Conservation (phyloP, 257 asterid genomes). For the Salvia hispanica region DNA sequence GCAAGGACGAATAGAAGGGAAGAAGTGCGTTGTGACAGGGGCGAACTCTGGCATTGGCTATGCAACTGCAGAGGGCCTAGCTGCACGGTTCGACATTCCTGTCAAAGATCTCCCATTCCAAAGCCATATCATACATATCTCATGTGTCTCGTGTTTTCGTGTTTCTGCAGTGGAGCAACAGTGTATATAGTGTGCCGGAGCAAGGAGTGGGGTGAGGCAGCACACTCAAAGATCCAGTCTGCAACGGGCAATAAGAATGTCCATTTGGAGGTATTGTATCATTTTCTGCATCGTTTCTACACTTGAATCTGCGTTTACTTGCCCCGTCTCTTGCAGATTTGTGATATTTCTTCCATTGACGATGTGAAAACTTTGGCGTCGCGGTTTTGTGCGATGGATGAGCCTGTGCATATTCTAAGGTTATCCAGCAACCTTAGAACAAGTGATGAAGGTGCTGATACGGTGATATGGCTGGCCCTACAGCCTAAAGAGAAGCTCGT, state of each 20-base stretch:
- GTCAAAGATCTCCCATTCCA: background rate
- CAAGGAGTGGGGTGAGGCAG: conserved; percentile 90
- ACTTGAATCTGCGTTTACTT: background rate
- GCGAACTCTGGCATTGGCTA: conserved; percentile 95
- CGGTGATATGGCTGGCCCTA: conserved; percentile 80
- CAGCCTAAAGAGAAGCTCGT: conserved; percentile 81
- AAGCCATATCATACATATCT: conserved; percentile 4
- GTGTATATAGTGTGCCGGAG: conserved; percentile 83
- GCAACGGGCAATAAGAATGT: conserved; percentile 75
- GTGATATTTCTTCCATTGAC: conserved; percentile 72
- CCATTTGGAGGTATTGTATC: conserved; percentile 57
- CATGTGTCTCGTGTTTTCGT: background rate
- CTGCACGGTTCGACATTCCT: conserved; percentile 59
- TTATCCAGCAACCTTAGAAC: conserved; percentile 76
- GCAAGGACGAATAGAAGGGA: conserved; percentile 67
- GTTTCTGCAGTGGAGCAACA: conserved; percentile 71
- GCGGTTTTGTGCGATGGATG: conserved; percentile 61
- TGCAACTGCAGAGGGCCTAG: conserved; percentile 87
- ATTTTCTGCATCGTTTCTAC: background rate
- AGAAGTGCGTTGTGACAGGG: conserved; percentile 90
- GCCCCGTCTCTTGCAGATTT: conserved; percentile 48
- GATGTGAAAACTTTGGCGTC: conserved; percentile 78
- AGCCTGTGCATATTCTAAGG: conserved; percentile 80
- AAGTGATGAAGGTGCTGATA: conserved; percentile 88
- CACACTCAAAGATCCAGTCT: conserved; percentile 65